Evolutionary conservation across 1,284 basidiomycete species (phyloP).

Genomic region (Papiliotrema fonsecae): DNA sequence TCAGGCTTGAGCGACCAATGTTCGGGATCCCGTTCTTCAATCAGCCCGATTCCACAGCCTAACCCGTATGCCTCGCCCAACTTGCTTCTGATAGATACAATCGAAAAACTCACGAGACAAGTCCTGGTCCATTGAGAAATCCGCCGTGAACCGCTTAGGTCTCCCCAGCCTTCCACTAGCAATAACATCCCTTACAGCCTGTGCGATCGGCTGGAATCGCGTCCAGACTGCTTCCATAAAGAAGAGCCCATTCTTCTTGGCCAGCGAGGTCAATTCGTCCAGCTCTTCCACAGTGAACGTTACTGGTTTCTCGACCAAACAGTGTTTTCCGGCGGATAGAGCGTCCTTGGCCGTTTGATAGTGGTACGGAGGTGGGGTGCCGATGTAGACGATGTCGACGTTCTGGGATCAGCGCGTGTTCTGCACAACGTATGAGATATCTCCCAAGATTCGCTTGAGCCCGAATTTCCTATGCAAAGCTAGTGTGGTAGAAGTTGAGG

Average conservation of each 20-base stretch:
- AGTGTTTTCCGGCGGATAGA: slow-evolving; percentile 73
- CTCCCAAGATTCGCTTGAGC: no score
- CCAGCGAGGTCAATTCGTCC: slow-evolving; percentile 62
- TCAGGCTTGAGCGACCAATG: slow-evolving; percentile 74
- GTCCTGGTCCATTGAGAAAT: slow-evolving; percentile 67
- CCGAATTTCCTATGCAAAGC: no score
- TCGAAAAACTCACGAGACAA: slow-evolving; percentile 57
- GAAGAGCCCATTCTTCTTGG: slow-evolving; percentile 71
- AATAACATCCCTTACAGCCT: slow-evolving; percentile 41
- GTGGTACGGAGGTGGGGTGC: slow-evolving; percentile 82
- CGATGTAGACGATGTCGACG: slow-evolving; percentile 75
- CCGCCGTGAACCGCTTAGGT: slow-evolving; percentile 54
- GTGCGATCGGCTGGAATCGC: slow-evolving; percentile 47
- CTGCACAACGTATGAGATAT: no score
- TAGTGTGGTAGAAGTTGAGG: no score
- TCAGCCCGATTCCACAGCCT: background rate
- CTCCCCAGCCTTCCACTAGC: slow-evolving; percentile 43
- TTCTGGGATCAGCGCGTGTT: slow-evolving; percentile 51
- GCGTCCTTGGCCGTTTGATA: slow-evolving; percentile 72
- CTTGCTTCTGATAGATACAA: background rate
- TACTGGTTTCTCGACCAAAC: slow-evolving; percentile 73
- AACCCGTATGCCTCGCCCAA: no score
- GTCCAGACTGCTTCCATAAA: slow-evolving; percentile 67
- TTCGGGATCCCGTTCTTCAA: slow-evolving; percentile 4
- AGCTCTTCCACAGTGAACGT: slow-evolving; percentile 52